Percentiles rank a stretch among this genome's conserved stretches.
Conservation (phyloP, 441 rosid species). For the Erysimum pusillum region DNA sequence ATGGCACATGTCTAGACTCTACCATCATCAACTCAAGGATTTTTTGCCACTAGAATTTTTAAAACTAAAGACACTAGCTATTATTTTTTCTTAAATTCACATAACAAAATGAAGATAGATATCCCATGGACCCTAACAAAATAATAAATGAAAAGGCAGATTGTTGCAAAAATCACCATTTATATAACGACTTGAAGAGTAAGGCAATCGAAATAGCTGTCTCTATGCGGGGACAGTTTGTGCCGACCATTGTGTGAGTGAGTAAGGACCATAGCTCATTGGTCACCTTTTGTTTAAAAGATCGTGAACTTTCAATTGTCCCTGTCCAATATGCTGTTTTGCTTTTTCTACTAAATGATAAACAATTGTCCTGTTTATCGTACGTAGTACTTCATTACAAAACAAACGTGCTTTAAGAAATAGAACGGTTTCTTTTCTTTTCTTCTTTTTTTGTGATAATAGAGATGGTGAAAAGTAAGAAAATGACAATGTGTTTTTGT, state of each 20-base stretch:
- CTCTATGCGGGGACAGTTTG: slow-evolving; percentile 41
- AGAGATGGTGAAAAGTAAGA: neutral
- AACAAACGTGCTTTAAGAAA: slow-evolving; percentile 12
- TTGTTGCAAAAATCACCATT: slow-evolving; percentile 21
- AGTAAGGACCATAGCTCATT: slow-evolving; percentile 35
- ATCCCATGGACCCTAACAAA: slow-evolving; percentile 33
- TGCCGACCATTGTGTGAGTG: slow-evolving; percentile 47
- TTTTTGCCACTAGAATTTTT: neutral
- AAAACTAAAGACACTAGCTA: neutral
- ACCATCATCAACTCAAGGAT: neutral
- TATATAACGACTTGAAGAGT: slow-evolving; percentile 32
- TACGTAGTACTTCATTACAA: slow-evolving; percentile 22
- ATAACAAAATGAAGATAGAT: slow-evolving; percentile 13
- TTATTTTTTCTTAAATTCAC: neutral
- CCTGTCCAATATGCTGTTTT: slow-evolving; percentile 17
- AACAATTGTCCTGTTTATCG: slow-evolving; percentile 1
- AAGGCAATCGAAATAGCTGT: slow-evolving; percentile 35
- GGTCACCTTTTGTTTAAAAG: slow-evolving; percentile 19
- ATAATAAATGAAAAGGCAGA: slow-evolving; percentile 35
- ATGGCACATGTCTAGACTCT: slow-evolving; percentile 1
- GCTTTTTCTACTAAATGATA: slow-evolving; percentile 15
- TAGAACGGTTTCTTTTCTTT: neutral
- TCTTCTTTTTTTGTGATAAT: neutral
- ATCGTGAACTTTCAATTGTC: slow-evolving; percentile 36
- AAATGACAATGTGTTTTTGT: neutral